Percentiles rank a stretch among this genome's conserved stretches.
These are phyloP conservation scores for Saccharomycopsis javanensis DNA, from an alignment of 805 yeast species.

Conservation along the genomic window DNA sequence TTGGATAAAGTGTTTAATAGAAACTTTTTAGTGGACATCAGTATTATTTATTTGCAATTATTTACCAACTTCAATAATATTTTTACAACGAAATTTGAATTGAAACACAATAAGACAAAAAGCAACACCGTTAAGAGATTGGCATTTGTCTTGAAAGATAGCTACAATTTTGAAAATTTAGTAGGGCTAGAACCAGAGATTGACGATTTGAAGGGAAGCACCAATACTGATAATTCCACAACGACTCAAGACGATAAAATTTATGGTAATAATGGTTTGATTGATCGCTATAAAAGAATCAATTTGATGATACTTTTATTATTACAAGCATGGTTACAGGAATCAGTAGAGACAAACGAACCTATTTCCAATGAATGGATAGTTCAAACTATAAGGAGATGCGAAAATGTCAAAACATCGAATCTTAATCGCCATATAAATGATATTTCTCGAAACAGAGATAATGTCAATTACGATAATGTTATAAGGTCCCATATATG, in stretches of 20 bases:
- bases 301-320: not conserved
- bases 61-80: not conserved
- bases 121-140: not conserved
- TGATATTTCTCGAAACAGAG: too few species aligned
- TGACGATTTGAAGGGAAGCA: not conserved
- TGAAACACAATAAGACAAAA: not conserved
- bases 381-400: not conserved
- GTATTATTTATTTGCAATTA: not conserved
- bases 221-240: too few species aligned
- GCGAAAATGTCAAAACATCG: not conserved
- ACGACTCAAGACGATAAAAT: not conserved
- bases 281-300: not conserved
- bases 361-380: not conserved
- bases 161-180: not conserved
- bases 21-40: not conserved
- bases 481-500: not conserved
- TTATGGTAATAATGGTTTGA: not conserved
- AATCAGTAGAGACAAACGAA: not conserved
- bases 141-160: not conserved
- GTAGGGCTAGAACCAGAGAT: not conserved
- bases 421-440: not conserved
- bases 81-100: not conserved
- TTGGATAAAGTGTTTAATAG: not conserved
- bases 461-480: not conserved
- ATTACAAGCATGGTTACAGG: not conserved